phyloP scores from a whole-genome alignment of 192 early-diverging fungal species.

The Glomus cerebriforme region DNA sequence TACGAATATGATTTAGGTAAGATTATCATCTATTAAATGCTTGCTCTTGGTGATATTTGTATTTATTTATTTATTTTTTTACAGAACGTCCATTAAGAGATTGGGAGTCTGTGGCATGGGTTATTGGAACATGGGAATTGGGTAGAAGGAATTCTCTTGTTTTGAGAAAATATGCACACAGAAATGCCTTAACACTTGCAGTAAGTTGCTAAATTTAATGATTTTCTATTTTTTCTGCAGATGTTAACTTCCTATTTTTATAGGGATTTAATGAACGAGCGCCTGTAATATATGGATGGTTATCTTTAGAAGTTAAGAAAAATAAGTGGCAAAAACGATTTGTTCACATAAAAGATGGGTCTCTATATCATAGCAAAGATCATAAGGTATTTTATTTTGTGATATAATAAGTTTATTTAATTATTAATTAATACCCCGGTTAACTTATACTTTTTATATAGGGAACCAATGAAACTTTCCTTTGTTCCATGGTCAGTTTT shows the following conservation, averaged over 20 bases:
- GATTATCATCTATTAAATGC: not conserved
- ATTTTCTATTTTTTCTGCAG: not conserved
- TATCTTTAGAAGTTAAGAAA: conserved; percentile 76
- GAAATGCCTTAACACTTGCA: conserved; percentile 58
- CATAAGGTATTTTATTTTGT: conserved; percentile 26
- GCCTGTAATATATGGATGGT: conserved; percentile 45
- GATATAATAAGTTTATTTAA: not conserved
- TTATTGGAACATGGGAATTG: conserved; percentile 85
- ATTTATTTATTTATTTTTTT: not conserved
- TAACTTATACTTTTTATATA: not conserved
- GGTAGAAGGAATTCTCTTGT: conserved; percentile 74
- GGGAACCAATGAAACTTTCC: conserved; percentile 5
- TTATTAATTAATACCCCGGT: not conserved
- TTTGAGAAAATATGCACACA: conserved; percentile 75
- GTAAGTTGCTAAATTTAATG: not conserved
- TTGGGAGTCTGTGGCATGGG: conserved; percentile 86
- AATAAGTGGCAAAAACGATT: conserved; percentile 84
- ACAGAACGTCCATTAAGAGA: conserved; percentile 84
- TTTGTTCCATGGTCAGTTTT: not conserved
- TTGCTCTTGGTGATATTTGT: not conserved
- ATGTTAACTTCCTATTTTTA: not conserved
- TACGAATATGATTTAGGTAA: conserved; percentile 78
- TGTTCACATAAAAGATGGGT: conserved; percentile 67
- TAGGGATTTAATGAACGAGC: conserved; percentile 29
- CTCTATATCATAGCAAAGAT: conserved; percentile 67